A percentile compares a stretch with the other conserved stretches of the same genome.
Conservation (phyloP, 306 rosid species). For the Glycine tomentella region DNA sequence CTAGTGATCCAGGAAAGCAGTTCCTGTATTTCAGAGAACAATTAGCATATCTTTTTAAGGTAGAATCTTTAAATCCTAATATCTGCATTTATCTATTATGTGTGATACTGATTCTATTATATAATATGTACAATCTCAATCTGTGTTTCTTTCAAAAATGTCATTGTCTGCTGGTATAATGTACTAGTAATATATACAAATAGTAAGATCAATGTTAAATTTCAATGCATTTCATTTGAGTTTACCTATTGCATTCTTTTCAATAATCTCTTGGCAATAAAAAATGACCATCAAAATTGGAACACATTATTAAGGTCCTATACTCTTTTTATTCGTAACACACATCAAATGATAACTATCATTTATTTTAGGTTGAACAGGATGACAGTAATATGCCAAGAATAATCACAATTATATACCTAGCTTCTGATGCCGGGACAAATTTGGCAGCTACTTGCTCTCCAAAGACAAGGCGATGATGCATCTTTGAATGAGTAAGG, state of each 20-base stretch:
- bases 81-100: not conserved
- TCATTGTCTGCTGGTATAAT: not conserved
- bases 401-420: slow-evolving; percentile 56
- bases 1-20: slow-evolving; percentile 90
- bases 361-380: not conserved
- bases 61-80: not conserved
- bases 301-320: too few relatives aligned
- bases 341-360: not conserved
- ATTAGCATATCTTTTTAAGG: not conserved
- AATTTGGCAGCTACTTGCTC: slow-evolving; percentile 68
- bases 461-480: slow-evolving; percentile 80
- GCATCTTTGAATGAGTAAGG: slow-evolving; percentile 62
- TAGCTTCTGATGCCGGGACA: slow-evolving; percentile 85
- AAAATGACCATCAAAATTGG: not conserved
- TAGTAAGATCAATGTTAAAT: not conserved
- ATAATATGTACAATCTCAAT: slow-evolving; percentile 6
- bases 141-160: not conserved
- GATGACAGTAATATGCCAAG: not conserved
- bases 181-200: not conserved
- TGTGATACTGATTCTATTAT: not conserved
- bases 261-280: not conserved
- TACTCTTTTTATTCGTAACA: too few relatives aligned
- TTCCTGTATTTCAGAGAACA: slow-evolving; percentile 63
- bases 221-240: slow-evolving; percentile 18
- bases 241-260: not conserved